Evolutionary conservation across 83 land plant species (phyloP).

Genomic region (Thuja plicata): DNA sequence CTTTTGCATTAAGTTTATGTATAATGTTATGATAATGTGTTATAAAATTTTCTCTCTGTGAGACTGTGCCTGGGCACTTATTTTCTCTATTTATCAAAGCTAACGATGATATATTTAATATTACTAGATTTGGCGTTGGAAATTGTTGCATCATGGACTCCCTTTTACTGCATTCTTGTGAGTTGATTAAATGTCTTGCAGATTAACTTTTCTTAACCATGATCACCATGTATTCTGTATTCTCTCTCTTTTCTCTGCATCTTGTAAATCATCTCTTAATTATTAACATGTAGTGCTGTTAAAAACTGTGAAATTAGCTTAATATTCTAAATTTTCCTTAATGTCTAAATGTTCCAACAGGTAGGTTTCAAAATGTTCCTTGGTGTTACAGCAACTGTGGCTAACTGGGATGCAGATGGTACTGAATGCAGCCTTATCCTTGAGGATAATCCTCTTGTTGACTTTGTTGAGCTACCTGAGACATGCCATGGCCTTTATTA

Average conservation of each 20-base stretch:
- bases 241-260: not conserved
- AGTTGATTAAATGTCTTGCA: too few species aligned
- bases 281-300: not conserved
- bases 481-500: slow-evolving; percentile 89
- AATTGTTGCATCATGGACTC: not conserved
- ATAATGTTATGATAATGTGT: not conserved
- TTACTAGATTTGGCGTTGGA: not conserved
- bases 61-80: not conserved
- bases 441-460: slow-evolving; percentile 97
- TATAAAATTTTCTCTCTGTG: not conserved
- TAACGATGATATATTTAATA: not conserved
- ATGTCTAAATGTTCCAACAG: slow-evolving; percentile 33
- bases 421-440: slow-evolving; percentile 83
- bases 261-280: not conserved
- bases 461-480: slow-evolving; percentile 97
- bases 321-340: not conserved
- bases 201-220: too few species aligned
- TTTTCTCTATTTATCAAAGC: not conserved
- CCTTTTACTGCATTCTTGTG: not conserved
- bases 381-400: slow-evolving; percentile 82
- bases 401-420: slow-evolving; percentile 89
- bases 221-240: not conserved
- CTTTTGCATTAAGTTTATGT: not conserved
- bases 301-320: not conserved
- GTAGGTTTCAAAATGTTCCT: slow-evolving; percentile 96